Base-by-base conservation (phyloP, 1,139 yeast genomes). In the Saccharomyces hybrid region DNA sequence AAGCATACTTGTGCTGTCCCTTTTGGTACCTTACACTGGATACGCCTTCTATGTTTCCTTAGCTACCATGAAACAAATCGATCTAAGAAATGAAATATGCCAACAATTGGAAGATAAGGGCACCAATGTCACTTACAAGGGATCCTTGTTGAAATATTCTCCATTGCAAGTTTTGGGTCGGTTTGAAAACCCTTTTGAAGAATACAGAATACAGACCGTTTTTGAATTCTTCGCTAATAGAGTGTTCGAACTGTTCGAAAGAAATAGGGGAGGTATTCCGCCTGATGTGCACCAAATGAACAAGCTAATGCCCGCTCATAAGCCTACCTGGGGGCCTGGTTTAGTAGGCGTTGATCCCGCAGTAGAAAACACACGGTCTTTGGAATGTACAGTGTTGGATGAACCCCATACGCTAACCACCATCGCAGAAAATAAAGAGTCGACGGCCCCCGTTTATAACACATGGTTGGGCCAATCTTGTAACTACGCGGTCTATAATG, bases 381-480 rank as follows among this genome's bases (percentile, higher is more conserved):
- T 14, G 14, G 26, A 31, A 14, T 53, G 46, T 34, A 28, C 9
- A 13, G 13, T 28, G 8, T 25, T 25, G 3, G 41, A 52, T 1
- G 47, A 50, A 28, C 27, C 29, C 5, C 28, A 19, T 16, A 19
- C 14, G 14, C 16, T 5, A 48, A 47, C 23, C 32, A 4, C 8
- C 50, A 46, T 29, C 1, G 19, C 47, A 2, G 49, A 52, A 16
- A 61, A 56, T 6, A 49, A 51, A 4, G 57, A 53, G 0, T 56
- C 61, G 5, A 50, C 50, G 26, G 51, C 54, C 6, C 65, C 68
- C 7, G 46, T 68, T 1, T 62, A 61, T 3, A 81, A 86, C 64
- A 89, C 97, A 0, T 91, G 98, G 98, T 70, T 91, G 46, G 98
- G 98, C 2, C 98, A 91, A 68, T 86, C 95, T 53, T 89, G 97